phyloP scores from a whole-genome alignment of 805 yeast species.

The Monosporozyma solicola region DNA sequence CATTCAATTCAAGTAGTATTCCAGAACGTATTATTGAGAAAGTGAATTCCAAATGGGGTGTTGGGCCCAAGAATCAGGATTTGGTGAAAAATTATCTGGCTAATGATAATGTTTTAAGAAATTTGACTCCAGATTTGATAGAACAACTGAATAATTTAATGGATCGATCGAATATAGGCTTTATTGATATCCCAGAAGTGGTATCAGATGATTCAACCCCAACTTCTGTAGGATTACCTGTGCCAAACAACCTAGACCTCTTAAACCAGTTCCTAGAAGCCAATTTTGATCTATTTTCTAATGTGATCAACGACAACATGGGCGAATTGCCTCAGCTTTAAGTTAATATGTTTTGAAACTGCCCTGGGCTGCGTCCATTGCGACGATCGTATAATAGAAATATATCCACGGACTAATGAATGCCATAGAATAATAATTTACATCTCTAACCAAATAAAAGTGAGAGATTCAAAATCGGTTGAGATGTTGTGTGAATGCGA shows the following conservation, averaged over 20 bases:
- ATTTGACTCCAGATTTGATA: conserved; percentile 3
- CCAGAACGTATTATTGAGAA: conserved; percentile 9
- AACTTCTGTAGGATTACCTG: background rate
- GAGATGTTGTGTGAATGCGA: too few relatives aligned
- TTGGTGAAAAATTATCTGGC: conserved; percentile 8
- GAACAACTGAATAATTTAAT: conserved; percentile 5
- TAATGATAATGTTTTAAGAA: conserved; percentile 7
- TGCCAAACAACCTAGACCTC: conserved; percentile 2
- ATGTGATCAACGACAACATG: conserved; percentile 11
- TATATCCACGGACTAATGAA: background rate
- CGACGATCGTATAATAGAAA: background rate
- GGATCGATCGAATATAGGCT: conserved; percentile 1
- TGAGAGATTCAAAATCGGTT: too few relatives aligned
- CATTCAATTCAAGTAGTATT: conserved; percentile 4
- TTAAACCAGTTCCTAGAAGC: conserved; percentile 10
- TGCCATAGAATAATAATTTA: background rate
- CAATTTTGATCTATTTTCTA: conserved; percentile 11
- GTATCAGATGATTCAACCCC: background rate
- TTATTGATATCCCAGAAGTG: background rate
- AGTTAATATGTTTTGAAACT: background rate
- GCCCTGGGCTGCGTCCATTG: too few relatives aligned
- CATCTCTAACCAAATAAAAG: too few relatives aligned
- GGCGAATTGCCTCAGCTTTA: conserved; percentile 11
- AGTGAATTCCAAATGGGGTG: conserved; percentile 18
- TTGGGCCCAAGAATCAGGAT: conserved; percentile 7